Base-by-base conservation (phyloP, 2,329 filamentous ascomycete genomes). In the Zymoseptoria crescenta region DNA sequence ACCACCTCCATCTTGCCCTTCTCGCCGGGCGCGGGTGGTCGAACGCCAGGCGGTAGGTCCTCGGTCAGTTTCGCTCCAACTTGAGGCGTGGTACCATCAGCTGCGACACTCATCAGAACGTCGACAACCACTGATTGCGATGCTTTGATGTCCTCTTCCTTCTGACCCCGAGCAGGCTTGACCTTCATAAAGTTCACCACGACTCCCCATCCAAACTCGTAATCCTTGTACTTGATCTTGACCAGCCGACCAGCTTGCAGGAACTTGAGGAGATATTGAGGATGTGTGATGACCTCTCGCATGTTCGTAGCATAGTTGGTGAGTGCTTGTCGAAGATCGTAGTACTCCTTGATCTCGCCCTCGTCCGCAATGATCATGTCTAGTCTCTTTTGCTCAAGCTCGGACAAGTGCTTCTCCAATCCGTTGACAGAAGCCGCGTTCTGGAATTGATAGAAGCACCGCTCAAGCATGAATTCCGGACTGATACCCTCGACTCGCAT, bases 401-500 rank as follows among this genome's bases (percentile, higher is more conserved):
- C 82, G 71, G 85, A 84, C 60, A 97, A 78, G 65, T 96, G 87
- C 73, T 89, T 90, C 74, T 99, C 94, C 21, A 97, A 76, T 10
- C 81, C 80, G 20, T 89, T 88, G 8, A 96, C 91, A 66, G 88
- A 91, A 9, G 93, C 89, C 1, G 90, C 90, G 69, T 96, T 97
- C 73, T 99, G 94, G 76, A 99, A 99, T 74, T 99, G 94, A 74
- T 90, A 95, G 78, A 99, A 99, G 72, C 94, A 99, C 66, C 88
- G 85, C 77, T 97, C 92, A n/a, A 99, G 80, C 94, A 99, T 99
- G 71, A 90, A 97, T 69, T 99, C 93, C 1, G 95, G 94, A 8
- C 92, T 97, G 55, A 99, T 96, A n/a, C 91, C 93, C 73, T 99
- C 94, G n/a, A 99, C 93, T 75, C 94, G 84, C 74, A 97, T 87